phyloP scores from a whole-genome alignment of 2,329 filamentous ascomycete species.

The Gnomoniopsis smithogilvyi region DNA sequence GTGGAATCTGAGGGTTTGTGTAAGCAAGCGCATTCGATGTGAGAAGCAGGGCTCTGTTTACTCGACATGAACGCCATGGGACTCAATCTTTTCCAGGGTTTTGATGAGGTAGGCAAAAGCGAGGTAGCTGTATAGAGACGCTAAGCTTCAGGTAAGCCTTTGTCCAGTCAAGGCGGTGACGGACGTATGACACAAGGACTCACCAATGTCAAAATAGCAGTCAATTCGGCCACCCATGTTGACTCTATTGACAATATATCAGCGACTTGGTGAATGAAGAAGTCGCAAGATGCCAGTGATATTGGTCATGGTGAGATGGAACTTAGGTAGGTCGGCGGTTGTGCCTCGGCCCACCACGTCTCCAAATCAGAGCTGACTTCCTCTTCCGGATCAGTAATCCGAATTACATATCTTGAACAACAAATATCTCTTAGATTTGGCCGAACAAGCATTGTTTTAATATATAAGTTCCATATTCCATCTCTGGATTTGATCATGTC shows the following conservation, averaged over 20 bases:
- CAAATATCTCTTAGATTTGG: too few relatives aligned
- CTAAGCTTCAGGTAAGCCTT: constrained; percentile 35
- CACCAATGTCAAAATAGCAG: constrained; percentile 65
- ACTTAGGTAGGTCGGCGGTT: neutral
- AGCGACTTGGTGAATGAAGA: neutral
- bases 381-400: neutral
- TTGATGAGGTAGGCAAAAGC: constrained; percentile 55
- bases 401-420: neutral
- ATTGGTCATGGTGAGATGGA: neutral
- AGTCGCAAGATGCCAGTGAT: neutral
- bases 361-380: neutral
- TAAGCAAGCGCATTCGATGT: neutral
- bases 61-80: constrained; percentile 64
- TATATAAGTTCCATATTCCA: neutral
- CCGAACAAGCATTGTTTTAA: neutral
- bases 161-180: neutral
- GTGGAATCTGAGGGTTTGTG: constrained; percentile 49
- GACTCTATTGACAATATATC: neutral
- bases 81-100: constrained; percentile 51
- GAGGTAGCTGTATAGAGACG: constrained; percentile 61
- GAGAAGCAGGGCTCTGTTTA: constrained; percentile 34
- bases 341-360: constrained; percentile 4
- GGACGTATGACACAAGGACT: constrained; percentile 1
- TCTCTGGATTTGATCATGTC: neutral
- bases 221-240: constrained; percentile 62